phyloP scores from a whole-genome alignment of 257 asterid genomes.

The Solanum pennellii region DNA sequence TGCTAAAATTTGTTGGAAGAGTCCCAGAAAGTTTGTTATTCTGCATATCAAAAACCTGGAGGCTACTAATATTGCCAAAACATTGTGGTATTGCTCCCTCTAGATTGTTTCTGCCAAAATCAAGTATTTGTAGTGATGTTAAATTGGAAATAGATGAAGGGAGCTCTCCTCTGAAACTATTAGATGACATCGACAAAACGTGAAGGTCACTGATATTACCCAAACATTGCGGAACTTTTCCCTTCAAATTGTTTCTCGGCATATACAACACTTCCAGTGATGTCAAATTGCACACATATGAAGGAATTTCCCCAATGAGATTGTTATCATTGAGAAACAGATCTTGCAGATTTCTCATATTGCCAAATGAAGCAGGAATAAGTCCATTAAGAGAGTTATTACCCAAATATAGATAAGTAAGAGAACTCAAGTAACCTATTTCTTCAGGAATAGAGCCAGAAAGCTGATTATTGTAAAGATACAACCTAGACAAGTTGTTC shows the following conservation, averaged over 20 bases:
- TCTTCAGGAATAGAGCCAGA: background rate
- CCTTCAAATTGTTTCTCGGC: no score
- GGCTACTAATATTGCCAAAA: background rate
- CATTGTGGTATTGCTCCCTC: background rate
- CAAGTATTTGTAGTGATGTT: background rate
- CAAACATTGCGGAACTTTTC: no score
- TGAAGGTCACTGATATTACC: background rate
- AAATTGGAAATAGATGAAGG: background rate
- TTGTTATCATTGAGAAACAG: no score
- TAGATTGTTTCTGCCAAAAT: background rate
- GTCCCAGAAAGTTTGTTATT: background rate
- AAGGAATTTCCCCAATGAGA: no score
- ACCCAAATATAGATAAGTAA: rapidly evolving
- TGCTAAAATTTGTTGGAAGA: background rate
- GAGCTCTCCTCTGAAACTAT: background rate
- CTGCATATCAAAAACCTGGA: background rate
- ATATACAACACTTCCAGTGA: no score
- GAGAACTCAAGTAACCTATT: no score
- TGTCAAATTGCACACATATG: no score
- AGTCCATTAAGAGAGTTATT: no score
- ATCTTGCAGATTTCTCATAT: background rate
- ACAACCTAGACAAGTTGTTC: rapidly evolving
- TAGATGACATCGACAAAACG: background rate
- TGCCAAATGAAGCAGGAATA: background rate
- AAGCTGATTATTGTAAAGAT: rapidly evolving